Base-by-base conservation (phyloP, 2,329 filamentous ascomycete species). In the Aschersonia sp. region DNA sequence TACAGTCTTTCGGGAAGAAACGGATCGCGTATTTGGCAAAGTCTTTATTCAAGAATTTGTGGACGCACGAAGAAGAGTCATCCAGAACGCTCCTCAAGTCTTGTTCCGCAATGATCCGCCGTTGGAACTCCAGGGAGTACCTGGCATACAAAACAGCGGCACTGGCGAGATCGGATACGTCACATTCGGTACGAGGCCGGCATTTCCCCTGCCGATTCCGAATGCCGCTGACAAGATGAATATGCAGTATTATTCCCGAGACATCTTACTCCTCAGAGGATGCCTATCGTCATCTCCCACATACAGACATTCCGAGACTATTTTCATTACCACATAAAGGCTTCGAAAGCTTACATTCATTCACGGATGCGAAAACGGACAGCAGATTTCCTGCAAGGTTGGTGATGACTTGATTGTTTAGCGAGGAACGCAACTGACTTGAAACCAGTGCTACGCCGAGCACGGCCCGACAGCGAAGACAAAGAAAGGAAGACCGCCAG, bases 251-350 rank as follows among this genome's bases (percentile, higher is more conserved):
- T 98, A 42, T 98, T 98, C 72, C 90, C 92, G 44, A 83, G 92
- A 54, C 94, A 99, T 66, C 74, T 99, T 54, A 90, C 88, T 11
- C 80, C 81, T 11, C 87, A 95, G 66, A 80, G 88, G 62, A 87
- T 94, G 70, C 83, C 86, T 51, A 89, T 95, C 55, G 89, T 94
- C 63, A 98, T 99, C 57, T 95, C 89, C 45, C 94, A 98, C 65
- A 97, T 99, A 59, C 94, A 99, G 69, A 99, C 92, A 11, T 98
- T 98, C 85, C 86, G 92, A 55, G 92, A 98, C 63, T 98, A 98
- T 68, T 98, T 99, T 75, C 92, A 99, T 67, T 99, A 99, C 66
- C 92, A 98, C 68, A 98, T 98, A 70, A 98, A 98, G 71, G 94
- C 92, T 32, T 95, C 89, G 52, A 98, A 98, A 74, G 92, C 94